These are phyloP conservation scores for Debaryomyces castellii DNA, from an alignment of 805 yeast species.

Conservation along the genomic window DNA sequence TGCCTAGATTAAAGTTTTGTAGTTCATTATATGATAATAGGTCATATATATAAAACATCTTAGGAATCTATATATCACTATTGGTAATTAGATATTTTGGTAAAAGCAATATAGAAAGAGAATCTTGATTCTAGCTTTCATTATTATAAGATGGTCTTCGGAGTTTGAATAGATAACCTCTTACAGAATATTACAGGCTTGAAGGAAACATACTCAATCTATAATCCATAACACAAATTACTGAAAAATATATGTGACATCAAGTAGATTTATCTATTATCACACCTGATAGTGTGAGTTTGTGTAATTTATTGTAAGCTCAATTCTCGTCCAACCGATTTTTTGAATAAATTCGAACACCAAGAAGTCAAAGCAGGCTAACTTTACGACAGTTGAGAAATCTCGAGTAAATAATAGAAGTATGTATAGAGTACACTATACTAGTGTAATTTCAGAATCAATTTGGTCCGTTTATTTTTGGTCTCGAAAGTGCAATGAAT, in stretches of 20 bases:
- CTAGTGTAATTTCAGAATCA: background rate
- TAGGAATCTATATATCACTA: too few species aligned
- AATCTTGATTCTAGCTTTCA: too few species aligned
- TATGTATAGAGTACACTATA: background rate
- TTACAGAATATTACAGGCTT: too few species aligned
- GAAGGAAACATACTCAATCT: too few species aligned
- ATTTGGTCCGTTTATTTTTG: background rate
- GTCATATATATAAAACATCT: too few species aligned
- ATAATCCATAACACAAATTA: too few species aligned
- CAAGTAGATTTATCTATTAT: background rate
- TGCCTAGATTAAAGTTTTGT: too few species aligned
- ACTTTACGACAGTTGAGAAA: background rate
- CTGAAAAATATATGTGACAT: background rate
- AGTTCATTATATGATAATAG: too few species aligned
- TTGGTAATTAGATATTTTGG: too few species aligned
- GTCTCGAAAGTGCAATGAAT: background rate
- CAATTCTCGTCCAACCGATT: constrained; percentile 11
- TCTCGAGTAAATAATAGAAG: background rate
- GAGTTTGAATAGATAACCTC: too few species aligned
- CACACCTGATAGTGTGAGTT: background rate
- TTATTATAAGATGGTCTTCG: too few species aligned
- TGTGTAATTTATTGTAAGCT: constrained; percentile 7
- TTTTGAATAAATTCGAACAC: constrained; percentile 3
- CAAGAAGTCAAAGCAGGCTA: background rate
- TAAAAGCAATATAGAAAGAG: too few species aligned